Percentiles rank a stretch among this genome's conserved stretches.
Conservation (phyloP, 1,139 yeast species). For the Blastobotrys proliferans region DNA sequence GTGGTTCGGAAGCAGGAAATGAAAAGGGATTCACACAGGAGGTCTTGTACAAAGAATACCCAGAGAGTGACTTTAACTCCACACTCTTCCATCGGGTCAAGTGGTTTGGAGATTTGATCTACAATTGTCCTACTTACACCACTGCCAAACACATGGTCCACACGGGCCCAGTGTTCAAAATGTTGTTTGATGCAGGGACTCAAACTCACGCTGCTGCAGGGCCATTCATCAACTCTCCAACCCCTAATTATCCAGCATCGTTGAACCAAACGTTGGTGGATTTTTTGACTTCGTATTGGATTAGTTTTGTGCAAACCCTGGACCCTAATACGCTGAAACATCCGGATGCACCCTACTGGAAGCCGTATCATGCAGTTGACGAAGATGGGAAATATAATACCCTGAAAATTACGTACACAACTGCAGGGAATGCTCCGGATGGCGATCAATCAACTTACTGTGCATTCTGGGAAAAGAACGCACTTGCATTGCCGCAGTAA, state of each 20-base stretch:
- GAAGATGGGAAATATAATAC: background rate
- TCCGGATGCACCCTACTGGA: slow-evolving; percentile 12
- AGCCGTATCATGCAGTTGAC: background rate
- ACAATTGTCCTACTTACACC: slow-evolving; percentile 16
- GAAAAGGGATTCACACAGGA: background rate
- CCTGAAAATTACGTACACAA: slow-evolving; percentile 6
- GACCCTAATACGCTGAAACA: slow-evolving; percentile 13
- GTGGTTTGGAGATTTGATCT: slow-evolving; percentile 18
- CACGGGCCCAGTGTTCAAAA: slow-evolving; percentile 10
- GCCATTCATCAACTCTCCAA: slow-evolving; percentile 8
- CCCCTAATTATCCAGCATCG: slow-evolving; percentile 5
- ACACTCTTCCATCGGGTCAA: slow-evolving; percentile 12
- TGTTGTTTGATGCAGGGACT: slow-evolving; percentile 16
- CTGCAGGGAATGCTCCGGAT: background rate
- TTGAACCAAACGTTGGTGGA: slow-evolving; percentile 12
- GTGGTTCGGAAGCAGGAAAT: slow-evolving; percentile 1
- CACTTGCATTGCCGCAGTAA: too few relatives aligned
- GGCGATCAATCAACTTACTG: background rate
- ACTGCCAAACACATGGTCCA: slow-evolving; percentile 11
- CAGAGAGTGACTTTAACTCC: slow-evolving; percentile 8
- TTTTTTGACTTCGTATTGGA: slow-evolving; percentile 13
- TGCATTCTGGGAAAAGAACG: background rate
- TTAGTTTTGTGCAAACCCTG: slow-evolving; percentile 14
- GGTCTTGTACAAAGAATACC: slow-evolving; percentile 6
- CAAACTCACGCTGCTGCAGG: slow-evolving; percentile 15